phyloP scores from a whole-genome alignment of 768 basidiomycete genomes.

The Asterophora parasitica region DNA sequence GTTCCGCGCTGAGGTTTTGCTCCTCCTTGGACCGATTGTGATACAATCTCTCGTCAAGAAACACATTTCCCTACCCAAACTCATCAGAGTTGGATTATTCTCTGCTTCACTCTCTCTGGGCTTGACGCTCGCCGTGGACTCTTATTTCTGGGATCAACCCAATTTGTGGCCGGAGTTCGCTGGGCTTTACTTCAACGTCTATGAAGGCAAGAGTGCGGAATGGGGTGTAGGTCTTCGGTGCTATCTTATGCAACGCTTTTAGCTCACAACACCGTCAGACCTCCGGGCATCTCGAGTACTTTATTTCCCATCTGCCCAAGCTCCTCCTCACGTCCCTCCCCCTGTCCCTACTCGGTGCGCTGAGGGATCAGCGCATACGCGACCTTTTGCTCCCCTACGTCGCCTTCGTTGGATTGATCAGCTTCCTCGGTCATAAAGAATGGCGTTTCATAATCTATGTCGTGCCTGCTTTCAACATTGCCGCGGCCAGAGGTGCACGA shows the following conservation, averaged over 20 bases:
- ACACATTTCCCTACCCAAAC: constrained; percentile 35
- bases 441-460: constrained; percentile 95
- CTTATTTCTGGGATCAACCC: constrained; percentile 75
- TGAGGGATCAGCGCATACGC: constrained; percentile 44
- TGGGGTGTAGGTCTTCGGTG: constrained; percentile 75
- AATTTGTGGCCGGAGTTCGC: constrained; percentile 86
- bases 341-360: constrained; percentile 50
- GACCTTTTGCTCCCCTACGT: constrained; percentile 48
- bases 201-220: constrained; percentile 77
- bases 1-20: constrained; percentile 74
- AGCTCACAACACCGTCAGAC: constrained; percentile 35
- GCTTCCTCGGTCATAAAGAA: constrained; percentile 86
- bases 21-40: constrained; percentile 58
- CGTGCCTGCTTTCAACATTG: constrained; percentile 76
- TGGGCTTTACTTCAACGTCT: constrained; percentile 79
- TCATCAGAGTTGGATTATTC: constrained; percentile 47
- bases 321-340: constrained; percentile 65
- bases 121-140: constrained; percentile 65
- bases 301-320: constrained; percentile 67
- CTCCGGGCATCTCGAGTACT: constrained; percentile 66
- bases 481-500: constrained; percentile 61
- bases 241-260: not conserved
- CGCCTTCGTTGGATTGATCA: constrained; percentile 58
- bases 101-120: constrained; percentile 45
- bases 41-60: constrained; percentile 46